Evolutionary conservation across 495 filamentous ascomycete species (phyloP), one percentile per base, ranked within the genome.

Genomic region (Penicillium paxilli): DNA sequence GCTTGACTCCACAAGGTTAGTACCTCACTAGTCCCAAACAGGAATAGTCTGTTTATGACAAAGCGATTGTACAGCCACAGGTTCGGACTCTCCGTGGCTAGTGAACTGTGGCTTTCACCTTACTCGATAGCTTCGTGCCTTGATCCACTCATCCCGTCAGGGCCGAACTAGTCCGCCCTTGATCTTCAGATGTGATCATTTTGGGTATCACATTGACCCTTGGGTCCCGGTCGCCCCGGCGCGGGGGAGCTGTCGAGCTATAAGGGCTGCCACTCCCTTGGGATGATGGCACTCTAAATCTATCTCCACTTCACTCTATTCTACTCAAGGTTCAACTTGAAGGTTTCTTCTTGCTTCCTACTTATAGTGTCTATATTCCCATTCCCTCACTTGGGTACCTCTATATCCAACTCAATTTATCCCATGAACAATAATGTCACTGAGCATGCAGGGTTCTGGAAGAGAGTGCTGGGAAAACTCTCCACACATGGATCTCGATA

Each of bases 381-480:
- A 47, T 52, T 16, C 19, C 32, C 32, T 48, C 50, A 48, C 40
- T 32, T 53, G 11, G 22, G 19, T 46, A 35, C 41, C 42, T 6
- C 44, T 28, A 44, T 48, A 10, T 38, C n/a, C n/a, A n/a, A n/a
- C n/a, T n/a, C n/a, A n/a, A n/a, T 24, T 72, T 75, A 69, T 64
- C 66, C n/a, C 41, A 66, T 57, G 50, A 47, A 30, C 57, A 54
- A 61, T 52, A 42, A 73, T 73, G 65, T 66, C 65, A 56, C 55
- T 75, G 55, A 70, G 66, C 58, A 62, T 66, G 59, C 65, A 66
- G 41, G 65, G 53, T 64, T 68, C 66, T 54, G 73, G 60, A 71
- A 62, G 62, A 71, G 66, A 69, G 44, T 72, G 41, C 52, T 68
- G 65, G 71, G 63, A 63, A 65, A 71, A 53, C 61, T 73, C 71